Conservation (phyloP, 495 filamentous ascomycete species). For the Lasiosphaeria miniovina region DNA sequence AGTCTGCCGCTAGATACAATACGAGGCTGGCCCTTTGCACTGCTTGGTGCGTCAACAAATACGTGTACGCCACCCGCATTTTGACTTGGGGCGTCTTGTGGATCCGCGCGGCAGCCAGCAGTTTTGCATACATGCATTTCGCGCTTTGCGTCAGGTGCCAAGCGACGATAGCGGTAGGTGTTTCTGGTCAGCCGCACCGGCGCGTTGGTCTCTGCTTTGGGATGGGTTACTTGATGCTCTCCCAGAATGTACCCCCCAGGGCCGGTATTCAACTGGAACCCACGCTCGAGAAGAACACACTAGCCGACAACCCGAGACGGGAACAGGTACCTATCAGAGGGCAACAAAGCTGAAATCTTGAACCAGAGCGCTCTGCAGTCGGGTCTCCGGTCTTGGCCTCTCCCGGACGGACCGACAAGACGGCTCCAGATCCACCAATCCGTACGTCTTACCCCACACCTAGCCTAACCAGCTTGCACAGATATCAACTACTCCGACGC, state of each 20-base stretch:
- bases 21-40: no score
- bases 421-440: slow-evolving; percentile 10
- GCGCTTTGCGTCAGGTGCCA: neutral
- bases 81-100: neutral
- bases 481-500: neutral
- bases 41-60: no score
- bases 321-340: no score
- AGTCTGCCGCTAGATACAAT: no score
- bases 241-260: neutral
- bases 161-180: neutral
- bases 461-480: neutral
- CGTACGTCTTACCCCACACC: slow-evolving; percentile 11
- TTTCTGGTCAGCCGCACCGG: slow-evolving; percentile 2
- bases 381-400: neutral
- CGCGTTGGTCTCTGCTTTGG: neutral
- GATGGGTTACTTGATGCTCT: neutral
- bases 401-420: neutral
- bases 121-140: neutral
- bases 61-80: neutral
- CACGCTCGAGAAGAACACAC: no score
- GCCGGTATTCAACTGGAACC: no score
- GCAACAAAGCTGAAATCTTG: no score
- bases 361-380: neutral
- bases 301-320: no score
- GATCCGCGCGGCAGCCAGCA: neutral